These are phyloP conservation scores for Fusarium continuum DNA, from an alignment of 2,329 filamentous ascomycete genomes.

Conservation along the genomic window DNA sequence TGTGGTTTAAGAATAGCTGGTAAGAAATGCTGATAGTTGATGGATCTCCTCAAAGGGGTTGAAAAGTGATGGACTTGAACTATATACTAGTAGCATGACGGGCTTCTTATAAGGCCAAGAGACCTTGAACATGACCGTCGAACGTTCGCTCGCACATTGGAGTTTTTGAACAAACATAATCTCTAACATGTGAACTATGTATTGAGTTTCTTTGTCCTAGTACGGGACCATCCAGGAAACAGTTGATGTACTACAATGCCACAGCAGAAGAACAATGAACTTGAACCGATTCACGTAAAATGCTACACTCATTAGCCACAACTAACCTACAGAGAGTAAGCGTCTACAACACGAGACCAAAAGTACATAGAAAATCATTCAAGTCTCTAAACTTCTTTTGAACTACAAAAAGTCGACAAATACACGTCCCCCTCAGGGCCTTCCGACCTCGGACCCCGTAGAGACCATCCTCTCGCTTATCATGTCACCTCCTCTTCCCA, in stretches of 20 bases:
- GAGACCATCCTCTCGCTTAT: conserved; percentile 31
- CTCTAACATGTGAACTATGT: neutral
- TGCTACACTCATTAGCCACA: neutral
- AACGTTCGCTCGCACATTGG: too few relatives aligned
- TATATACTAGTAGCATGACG: too few relatives aligned
- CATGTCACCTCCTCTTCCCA: conserved; percentile 12
- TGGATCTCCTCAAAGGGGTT: too few relatives aligned
- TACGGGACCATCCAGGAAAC: neutral
- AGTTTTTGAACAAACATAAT: neutral
- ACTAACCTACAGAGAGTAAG: too few relatives aligned
- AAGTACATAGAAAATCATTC: conserved; percentile 10
- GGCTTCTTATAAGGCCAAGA: neutral
- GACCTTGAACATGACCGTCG: neutral
- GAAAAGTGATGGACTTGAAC: too few relatives aligned
- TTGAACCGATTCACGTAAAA: neutral
- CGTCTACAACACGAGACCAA: neutral
- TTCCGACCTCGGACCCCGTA: conserved; percentile 9
- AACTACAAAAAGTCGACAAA: conserved; percentile 38
- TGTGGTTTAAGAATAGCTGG: neutral
- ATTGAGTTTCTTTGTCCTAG: neutral
- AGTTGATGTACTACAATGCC: neutral
- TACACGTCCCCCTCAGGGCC: conserved; percentile 29
- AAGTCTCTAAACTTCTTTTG: conserved; percentile 34
- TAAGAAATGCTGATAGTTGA: neutral
- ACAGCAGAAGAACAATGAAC: neutral